Evolutionary conservation across 2,329 filamentous ascomycete species (phyloP).

Genomic region (Aspergillus brunneoviolaceus): DNA sequence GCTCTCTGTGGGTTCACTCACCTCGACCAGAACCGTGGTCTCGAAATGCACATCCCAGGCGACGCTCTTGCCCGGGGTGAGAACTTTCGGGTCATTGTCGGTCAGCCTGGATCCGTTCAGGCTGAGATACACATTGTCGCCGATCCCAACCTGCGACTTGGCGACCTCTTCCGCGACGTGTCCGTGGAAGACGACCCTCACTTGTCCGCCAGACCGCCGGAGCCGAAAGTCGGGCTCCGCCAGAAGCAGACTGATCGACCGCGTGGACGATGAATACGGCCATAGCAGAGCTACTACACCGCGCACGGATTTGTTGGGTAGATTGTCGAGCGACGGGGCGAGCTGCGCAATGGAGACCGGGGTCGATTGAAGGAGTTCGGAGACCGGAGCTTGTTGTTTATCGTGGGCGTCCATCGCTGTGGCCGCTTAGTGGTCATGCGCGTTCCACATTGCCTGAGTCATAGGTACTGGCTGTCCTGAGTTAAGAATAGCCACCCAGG

Average conservation of each 20-base stretch:
- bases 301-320: slow-evolving; percentile 49
- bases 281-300: slow-evolving; percentile 82
- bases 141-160: slow-evolving; percentile 68
- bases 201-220: slow-evolving; percentile 73
- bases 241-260: slow-evolving; percentile 73
- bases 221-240: slow-evolving; percentile 82
- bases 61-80: slow-evolving; percentile 57
- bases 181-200: slow-evolving; percentile 73
- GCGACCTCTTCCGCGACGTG: slow-evolving; percentile 68
- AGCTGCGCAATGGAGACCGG: slow-evolving; percentile 44
- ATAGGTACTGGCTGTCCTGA: slow-evolving; percentile 9
- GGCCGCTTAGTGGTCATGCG: slow-evolving; percentile 14
- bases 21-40: slow-evolving; percentile 38
- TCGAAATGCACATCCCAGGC: slow-evolving; percentile 58
- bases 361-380: slow-evolving; percentile 25
- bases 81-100: slow-evolving; percentile 51
- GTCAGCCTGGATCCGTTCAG: slow-evolving; percentile 69
- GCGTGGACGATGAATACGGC: slow-evolving; percentile 81
- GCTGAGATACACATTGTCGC: slow-evolving; percentile 70
- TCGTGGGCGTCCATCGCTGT: slow-evolving; percentile 32
- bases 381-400: slow-evolving; percentile 18
- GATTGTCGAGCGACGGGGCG: slow-evolving; percentile 33
- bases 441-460: slow-evolving; percentile 14
- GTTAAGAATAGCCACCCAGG: neutral
- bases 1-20: neutral